These are phyloP conservation scores for Coniosporium tulheliwenetii DNA, from an alignment of 2,329 filamentous ascomycete genomes.

Conservation along the genomic window DNA sequence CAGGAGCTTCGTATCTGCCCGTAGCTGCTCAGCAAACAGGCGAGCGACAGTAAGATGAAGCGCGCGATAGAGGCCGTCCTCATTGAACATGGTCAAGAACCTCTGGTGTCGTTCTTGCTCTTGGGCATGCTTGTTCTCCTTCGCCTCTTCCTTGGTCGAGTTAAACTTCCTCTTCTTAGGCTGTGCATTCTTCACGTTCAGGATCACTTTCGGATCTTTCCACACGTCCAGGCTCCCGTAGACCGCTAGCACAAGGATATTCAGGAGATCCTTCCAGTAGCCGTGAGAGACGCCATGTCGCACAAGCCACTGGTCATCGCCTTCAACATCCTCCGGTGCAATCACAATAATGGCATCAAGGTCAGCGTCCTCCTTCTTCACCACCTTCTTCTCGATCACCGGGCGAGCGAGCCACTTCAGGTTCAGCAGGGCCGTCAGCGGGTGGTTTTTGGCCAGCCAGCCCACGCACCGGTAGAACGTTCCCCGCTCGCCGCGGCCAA, in stretches of 20 bases:
- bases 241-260: conserved; percentile 37
- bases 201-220: conserved; percentile 17
- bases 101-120: conserved; percentile 22
- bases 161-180: conserved; percentile 7
- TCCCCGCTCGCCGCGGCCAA: conserved; percentile 36
- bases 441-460: conserved; percentile 41
- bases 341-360: conserved; percentile 11
- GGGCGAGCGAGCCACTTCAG: conserved; percentile 40
- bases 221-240: conserved; percentile 28
- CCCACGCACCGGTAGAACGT: conserved; percentile 38
- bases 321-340: conserved; percentile 3
- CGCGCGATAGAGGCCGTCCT: conserved; percentile 31
- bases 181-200: conserved; percentile 7
- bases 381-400: conserved; percentile 37
- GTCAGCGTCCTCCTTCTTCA: conserved; percentile 15
- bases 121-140: conserved; percentile 14
- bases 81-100: conserved; percentile 25
- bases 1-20: conserved; percentile 28
- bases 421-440: conserved; percentile 37
- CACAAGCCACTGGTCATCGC: conserved; percentile 10
- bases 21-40: conserved; percentile 41
- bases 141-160: conserved; percentile 9
- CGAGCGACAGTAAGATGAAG: conserved; percentile 38
- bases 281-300: conserved; percentile 34
- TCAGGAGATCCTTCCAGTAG: conserved; percentile 48